Percentiles rank a stretch among this genome's conserved stretches.
phyloP scores from a whole-genome alignment of 768 basidiomycete species.

The Panus rudis region DNA sequence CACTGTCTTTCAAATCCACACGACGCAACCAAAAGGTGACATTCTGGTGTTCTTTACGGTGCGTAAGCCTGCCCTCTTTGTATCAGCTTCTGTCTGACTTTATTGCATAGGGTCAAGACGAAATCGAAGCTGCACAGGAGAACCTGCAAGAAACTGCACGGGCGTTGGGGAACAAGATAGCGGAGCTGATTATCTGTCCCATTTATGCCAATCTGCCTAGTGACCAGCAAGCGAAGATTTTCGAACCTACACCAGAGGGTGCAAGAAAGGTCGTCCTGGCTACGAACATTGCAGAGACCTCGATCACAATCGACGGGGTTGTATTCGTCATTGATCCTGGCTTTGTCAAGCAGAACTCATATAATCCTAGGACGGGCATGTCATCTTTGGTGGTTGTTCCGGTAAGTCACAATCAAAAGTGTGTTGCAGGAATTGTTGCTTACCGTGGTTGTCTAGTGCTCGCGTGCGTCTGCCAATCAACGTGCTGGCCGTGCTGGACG shows the following conservation, averaged over 20 bases:
- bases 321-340: constrained; percentile 99
- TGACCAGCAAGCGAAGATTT: constrained; percentile 99
- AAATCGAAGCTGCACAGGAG: constrained; percentile 96
- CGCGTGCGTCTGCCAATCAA: constrained; percentile 95
- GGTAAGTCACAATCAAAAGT: constrained; percentile 37
- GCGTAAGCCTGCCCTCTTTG: constrained; percentile 19
- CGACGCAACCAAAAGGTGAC: constrained; percentile 88
- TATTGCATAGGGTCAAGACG: constrained; percentile 83
- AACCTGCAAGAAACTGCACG: constrained; percentile 93
- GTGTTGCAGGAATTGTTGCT: background rate
- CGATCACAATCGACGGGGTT: constrained; percentile 98
- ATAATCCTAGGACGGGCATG: constrained; percentile 98
- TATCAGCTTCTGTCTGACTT: constrained; percentile 5
- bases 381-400: constrained; percentile 94
- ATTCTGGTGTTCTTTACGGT: constrained; percentile 97
- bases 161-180: constrained; percentile 91
- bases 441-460: constrained; percentile 39
- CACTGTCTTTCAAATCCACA: constrained; percentile 98
- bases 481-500: constrained; percentile 95
- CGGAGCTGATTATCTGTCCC: constrained; percentile 90
- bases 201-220: constrained; percentile 99
- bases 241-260: constrained; percentile 95
- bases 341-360: constrained; percentile 98
- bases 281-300: constrained; percentile 99
- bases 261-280: constrained; percentile 97